Evolutionary conservation across 495 filamentous ascomycete genomes (phyloP), one percentile per base, ranked within the genome.

Genomic region (Neurospora pannonica): DNA sequence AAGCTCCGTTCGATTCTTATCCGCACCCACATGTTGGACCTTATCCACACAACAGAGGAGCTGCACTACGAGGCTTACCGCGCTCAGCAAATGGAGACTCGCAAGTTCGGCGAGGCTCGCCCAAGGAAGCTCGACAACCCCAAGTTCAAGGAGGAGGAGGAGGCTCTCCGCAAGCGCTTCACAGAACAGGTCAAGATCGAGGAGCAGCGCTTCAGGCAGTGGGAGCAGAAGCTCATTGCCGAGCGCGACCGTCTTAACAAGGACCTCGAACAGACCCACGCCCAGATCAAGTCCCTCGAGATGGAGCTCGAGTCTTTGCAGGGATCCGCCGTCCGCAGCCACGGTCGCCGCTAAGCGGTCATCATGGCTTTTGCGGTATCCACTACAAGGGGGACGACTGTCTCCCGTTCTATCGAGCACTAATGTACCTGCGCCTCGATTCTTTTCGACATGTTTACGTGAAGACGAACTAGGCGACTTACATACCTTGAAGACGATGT

Each of bases 81-180:
- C 77, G 96, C 97, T 40, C 93, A 96, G 83, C 96, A 99, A 84
- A 99, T 99, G 96, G 96, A 99, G 90, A 99, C 96, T 71, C 90
- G 96, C 84, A 99, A 99, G 85, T 98, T 98, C 77, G 96, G 96
- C 83, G 96, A 99, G 87, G 95, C 95, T 60, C 90, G 96, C 71
- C 96, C 96, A 76, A 88, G 94, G 84, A 99, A 99, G 88, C 88
- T 99, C 75, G 96, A 99, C 87, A 99, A 99, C 87, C 96, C 96
- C 84, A 98, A 98, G 89, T 99, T 98, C 90, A 99, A 99, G 88
- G 96, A 99, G 83, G 96, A 99, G 84, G 96, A 99, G 80, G 96
- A 99, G 88, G 93, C 91, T 76, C 88, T 99, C 77, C 90, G 96
- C 83, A 99, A 99, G 92, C 90, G 96, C 75, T 99, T 99, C 87